Percentiles rank a stretch among this genome's conserved stretches.
These are phyloP conservation scores for Lantana camara DNA, from an alignment of 257 asterid species.

Conservation along the genomic window DNA sequence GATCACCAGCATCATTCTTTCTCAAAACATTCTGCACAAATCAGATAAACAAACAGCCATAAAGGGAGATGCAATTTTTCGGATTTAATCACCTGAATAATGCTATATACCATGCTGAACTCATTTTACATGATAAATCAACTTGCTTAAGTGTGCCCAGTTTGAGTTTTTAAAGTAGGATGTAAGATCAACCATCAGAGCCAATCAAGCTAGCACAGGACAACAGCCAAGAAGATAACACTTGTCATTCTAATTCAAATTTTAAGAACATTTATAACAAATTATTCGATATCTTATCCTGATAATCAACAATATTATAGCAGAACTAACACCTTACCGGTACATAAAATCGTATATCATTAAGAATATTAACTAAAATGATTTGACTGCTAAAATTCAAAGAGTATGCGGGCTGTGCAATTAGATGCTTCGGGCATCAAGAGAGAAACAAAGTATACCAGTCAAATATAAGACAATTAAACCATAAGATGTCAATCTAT, in stretches of 20 bases:
- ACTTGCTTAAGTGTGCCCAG: slow-evolving; percentile 9
- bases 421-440: slow-evolving; percentile 7
- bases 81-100: slow-evolving; percentile 3
- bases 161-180: slow-evolving; percentile 1
- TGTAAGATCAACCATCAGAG: slow-evolving; percentile 21
- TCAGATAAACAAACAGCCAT: slow-evolving; percentile 28
- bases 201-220: background rate
- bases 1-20: slow-evolving; percentile 89
- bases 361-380: background rate
- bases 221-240: background rate
- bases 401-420: slow-evolving; percentile 1
- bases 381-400: slow-evolving; percentile 9
- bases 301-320: too few species aligned
- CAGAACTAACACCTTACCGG: too few species aligned
- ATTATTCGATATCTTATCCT: background rate
- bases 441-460: background rate
- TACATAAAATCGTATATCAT: slow-evolving; percentile 5
- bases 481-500: background rate
- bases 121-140: slow-evolving; percentile 19
- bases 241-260: background rate
- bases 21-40: slow-evolving; percentile 64
- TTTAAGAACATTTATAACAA: background rate
- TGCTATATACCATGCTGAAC: background rate
- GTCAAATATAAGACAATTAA: slow-evolving; percentile 18
- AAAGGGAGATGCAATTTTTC: slow-evolving; percentile 6